Evolutionary conservation across 2,329 filamentous ascomycete genomes (phyloP), one percentile per base, ranked within the genome.

Genomic region (Nemania serpens): DNA sequence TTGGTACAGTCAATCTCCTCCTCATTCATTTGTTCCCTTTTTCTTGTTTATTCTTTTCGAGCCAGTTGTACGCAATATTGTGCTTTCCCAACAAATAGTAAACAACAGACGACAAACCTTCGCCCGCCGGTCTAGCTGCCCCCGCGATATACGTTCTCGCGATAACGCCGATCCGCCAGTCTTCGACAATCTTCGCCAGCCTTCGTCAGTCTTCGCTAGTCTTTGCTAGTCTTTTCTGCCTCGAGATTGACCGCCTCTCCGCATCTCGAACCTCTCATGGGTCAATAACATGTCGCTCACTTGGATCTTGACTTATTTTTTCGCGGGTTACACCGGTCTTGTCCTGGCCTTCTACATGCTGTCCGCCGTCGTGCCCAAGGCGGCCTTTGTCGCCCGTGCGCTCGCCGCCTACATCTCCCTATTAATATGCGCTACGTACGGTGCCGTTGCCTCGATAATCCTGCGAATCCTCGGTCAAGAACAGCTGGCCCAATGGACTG

Each of bases 401-500:
- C 80, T 91, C 67, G 86, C 86, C 68, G 81, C 83, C 49, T 91
- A 91, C 74, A 78, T 89, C 63, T 81, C 82, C 39, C 77, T 92
- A 51, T 70, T 88, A 56, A 66, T 82, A 56, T 82, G 73, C 75
- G 85, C 93, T 29, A 75, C 81, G 69, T 96, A 91, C 76, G 95
- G 93, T 62, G 90, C 91, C 60, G 63, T 91, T 48, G 88, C 88
- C 29, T 92, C 90, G 46, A 83, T 93, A 63, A 70, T 85, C 61
- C 83, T 98, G 64, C 88, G 90, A 48, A 70, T 91, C 15, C 69
- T 88, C 50, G 93, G 93, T 61, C 85, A 90, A 69, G 88, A 87
- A 61, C 87, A 90, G 57, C 85, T 92, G 66, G 86, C 91, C 29
- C 95, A 98, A 81, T 98, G 93, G 91, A 87, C 91, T 41, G 87